Conservation (phyloP, 306 rosid species). For the Rubus idaeus region DNA sequence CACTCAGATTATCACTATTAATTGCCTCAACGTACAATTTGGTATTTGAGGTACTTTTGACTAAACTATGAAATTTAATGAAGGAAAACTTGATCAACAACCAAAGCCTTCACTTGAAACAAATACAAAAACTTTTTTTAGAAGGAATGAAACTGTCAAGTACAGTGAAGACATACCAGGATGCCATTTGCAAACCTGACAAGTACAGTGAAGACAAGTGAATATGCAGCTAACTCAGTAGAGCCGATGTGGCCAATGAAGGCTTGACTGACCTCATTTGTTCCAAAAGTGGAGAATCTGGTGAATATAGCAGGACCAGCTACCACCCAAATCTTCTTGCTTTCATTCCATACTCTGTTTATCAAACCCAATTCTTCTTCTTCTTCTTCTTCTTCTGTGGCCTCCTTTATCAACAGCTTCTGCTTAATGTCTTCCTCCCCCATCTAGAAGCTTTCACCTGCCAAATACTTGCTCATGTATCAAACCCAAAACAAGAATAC, state of each 20-base stretch:
- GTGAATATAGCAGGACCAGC: conserved; percentile 60
- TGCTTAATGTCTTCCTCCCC: neutral
- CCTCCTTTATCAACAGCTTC: neutral
- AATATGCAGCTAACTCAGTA: conserved; percentile 51
- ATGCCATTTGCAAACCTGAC: conserved; percentile 54
- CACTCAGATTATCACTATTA: neutral
- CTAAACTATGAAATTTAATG: too few relatives aligned
- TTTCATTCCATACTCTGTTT: conserved; percentile 44
- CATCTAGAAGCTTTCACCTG: neutral
- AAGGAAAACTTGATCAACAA: too few relatives aligned
- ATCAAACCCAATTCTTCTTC: neutral
- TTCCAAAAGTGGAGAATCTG: conserved; percentile 52
- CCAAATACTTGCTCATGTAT: neutral
- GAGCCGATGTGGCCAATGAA: conserved; percentile 59
- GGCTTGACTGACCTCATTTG: conserved; percentile 37
- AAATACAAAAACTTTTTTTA: too few relatives aligned
- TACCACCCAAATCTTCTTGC: conserved; percentile 53
- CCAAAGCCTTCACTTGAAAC: too few relatives aligned
- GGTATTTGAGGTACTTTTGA: too few relatives aligned
- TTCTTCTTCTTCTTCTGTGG: neutral
- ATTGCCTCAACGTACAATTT: too few relatives aligned
- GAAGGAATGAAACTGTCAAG: neutral
- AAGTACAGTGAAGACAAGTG: conserved; percentile 47
- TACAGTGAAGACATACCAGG: conserved; percentile 31
- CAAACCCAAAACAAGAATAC: neutral